Evolutionary conservation across 2,329 filamentous ascomycete genomes (phyloP).

Genomic region (Scedosporium apiospermum): DNA sequence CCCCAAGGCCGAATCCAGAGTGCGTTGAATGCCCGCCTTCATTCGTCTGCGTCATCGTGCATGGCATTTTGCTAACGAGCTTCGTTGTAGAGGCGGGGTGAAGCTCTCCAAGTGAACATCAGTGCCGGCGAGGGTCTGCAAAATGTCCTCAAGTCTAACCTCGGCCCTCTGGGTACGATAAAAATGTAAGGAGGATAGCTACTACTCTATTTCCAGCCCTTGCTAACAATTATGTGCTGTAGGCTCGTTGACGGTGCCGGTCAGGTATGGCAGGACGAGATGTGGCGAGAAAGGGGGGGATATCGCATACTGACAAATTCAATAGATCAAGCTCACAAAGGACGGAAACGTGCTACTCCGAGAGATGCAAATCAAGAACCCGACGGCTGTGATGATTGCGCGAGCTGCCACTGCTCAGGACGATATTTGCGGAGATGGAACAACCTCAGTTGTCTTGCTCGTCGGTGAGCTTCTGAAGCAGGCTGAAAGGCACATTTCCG

Average conservation of each 20-base stretch:
- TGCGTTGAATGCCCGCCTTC: constrained; percentile 35
- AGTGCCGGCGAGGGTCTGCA: constrained; percentile 86
- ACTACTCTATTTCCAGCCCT: not conserved
- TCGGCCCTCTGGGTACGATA: constrained; percentile 87
- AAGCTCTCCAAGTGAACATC: constrained; percentile 96
- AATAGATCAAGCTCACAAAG: constrained; percentile 94
- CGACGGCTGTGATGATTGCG: constrained; percentile 80
- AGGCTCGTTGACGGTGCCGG: constrained; percentile 63
- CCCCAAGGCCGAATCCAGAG: constrained; percentile 95
- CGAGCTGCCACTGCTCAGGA: constrained; percentile 91
- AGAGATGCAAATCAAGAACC: constrained; percentile 94
- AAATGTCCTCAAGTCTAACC: constrained; percentile 91
- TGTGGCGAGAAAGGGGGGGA: not conserved
- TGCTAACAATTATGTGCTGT: constrained; percentile 15
- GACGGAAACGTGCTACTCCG: constrained; percentile 82
- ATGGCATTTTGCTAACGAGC: constrained; percentile 13
- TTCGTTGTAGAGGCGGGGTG: constrained; percentile 68
- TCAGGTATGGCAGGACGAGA: constrained; percentile 37
- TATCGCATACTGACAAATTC: constrained; percentile 12
- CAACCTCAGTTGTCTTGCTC: constrained; percentile 88
- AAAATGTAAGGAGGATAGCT: constrained; percentile 64
- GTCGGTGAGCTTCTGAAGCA: constrained; percentile 97
- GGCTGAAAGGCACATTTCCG: constrained; percentile 88
- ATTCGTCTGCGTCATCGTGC: constrained; percentile 32
- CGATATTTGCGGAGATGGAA: constrained; percentile 96